Conservation (phyloP, 352 stramenopile species). For the Phytophthora palmivora region DNA sequence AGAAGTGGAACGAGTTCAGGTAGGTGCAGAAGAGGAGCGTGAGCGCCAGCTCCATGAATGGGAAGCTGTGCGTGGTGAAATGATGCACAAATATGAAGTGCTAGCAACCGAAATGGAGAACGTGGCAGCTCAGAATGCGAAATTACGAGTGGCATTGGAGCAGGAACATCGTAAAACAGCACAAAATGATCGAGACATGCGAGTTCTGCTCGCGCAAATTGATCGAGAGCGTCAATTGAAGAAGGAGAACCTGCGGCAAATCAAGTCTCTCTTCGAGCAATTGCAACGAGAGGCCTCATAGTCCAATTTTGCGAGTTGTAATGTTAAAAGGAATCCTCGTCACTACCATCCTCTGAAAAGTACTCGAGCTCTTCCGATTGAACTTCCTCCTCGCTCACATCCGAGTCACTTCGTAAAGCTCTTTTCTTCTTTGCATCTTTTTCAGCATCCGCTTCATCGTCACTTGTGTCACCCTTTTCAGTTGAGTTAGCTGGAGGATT, state of each 20-base stretch:
- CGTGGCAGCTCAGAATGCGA: conserved; percentile 55
- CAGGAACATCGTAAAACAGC: conserved; percentile 49
- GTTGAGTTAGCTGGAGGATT: neutral
- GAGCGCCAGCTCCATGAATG: conserved; percentile 43
- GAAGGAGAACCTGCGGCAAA: conserved; percentile 73
- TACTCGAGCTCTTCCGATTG: conserved; percentile 85
- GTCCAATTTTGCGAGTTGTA: conserved; percentile 14
- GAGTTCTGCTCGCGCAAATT: conserved; percentile 67
- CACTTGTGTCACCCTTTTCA: conserved; percentile 7
- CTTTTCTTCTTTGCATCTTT: conserved; percentile 56
- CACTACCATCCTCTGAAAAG: conserved; percentile 81
- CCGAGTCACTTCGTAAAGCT: conserved; percentile 51
- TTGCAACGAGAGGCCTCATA: conserved; percentile 62
- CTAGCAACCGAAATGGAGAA: conserved; percentile 51
- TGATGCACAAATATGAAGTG: conserved; percentile 52
- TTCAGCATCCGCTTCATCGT: conserved; percentile 8
- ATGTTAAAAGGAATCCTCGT: conserved; percentile 84
- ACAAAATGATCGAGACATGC: conserved; percentile 73
- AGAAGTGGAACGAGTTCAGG: conserved; percentile 43
- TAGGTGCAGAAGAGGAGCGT: conserved; percentile 44
- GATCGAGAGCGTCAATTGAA: conserved; percentile 74
- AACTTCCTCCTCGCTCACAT: conserved; percentile 71
- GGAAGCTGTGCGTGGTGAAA: conserved; percentile 40
- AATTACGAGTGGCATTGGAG: conserved; percentile 53
- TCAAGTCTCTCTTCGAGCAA: conserved; percentile 82